Conservation (phyloP, 257 asterid genomes). For the Penstemon barbatus region DNA sequence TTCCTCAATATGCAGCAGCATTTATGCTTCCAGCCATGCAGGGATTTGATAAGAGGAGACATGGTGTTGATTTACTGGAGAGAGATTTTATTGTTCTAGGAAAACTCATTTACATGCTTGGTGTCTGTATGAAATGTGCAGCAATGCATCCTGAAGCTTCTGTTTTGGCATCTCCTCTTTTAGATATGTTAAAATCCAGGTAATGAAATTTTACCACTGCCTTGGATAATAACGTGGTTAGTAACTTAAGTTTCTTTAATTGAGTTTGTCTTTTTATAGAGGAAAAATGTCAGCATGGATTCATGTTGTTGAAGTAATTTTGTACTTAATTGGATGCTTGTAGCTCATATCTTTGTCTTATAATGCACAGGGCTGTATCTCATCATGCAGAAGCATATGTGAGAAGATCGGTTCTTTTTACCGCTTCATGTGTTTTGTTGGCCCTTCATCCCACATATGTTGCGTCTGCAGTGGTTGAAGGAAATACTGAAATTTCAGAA, state of each 20-base stretch:
- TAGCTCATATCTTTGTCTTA: slow-evolving; percentile 24
- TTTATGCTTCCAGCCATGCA: slow-evolving; percentile 97
- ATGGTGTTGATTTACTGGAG: slow-evolving; percentile 85
- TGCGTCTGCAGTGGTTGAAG: slow-evolving; percentile 72
- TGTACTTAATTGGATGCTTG: slow-evolving; percentile 17
- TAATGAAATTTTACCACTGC: slow-evolving; percentile 29
- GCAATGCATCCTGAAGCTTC: slow-evolving; percentile 98
- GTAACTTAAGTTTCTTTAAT: slow-evolving; percentile 14
- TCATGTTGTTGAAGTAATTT: slow-evolving; percentile 3
- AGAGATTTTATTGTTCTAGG: slow-evolving; percentile 88
- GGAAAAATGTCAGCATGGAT: slow-evolving; percentile 13
- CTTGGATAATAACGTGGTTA: slow-evolving; percentile 4
- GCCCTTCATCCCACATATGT: slow-evolving; percentile 89
- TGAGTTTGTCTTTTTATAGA: slow-evolving; percentile 16
- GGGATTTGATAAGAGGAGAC: slow-evolving; percentile 85
- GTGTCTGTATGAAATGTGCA: slow-evolving; percentile 85
- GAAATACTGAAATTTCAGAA: slow-evolving; percentile 59
- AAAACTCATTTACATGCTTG: slow-evolving; percentile 86
- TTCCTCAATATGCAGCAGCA: slow-evolving; percentile 88
- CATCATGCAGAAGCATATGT: slow-evolving; percentile 85
- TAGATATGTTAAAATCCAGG: slow-evolving; percentile 90
- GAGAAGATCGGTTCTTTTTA: slow-evolving; percentile 84
- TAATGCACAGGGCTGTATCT: slow-evolving; percentile 63
- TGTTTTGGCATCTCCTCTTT: slow-evolving; percentile 76
- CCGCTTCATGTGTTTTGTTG: slow-evolving; percentile 77